A percentile compares a stretch with the other conserved stretches of the same genome.
Conservation (phyloP, 768 basidiomycete genomes). For the Mycena indigotica region DNA sequence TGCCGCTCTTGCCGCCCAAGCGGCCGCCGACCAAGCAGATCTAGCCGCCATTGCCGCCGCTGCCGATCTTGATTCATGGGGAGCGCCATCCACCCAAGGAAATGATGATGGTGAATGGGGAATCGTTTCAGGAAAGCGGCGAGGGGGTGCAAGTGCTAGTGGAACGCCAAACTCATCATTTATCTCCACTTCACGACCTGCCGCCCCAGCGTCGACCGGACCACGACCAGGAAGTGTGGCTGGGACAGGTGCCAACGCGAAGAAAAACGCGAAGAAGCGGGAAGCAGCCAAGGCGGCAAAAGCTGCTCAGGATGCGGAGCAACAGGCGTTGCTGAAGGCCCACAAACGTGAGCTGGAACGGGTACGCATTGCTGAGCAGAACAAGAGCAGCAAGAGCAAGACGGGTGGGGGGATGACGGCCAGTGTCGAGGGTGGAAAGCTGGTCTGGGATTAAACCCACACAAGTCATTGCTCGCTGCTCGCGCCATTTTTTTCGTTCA, state of each 20-base stretch:
- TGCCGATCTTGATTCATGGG: conserved; percentile 1
- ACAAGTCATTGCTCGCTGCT: too few species aligned
- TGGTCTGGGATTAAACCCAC: conserved; percentile 64
- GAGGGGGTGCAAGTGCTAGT: conserved; percentile 29
- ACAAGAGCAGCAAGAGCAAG: conserved; percentile 33
- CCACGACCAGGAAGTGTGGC: background rate
- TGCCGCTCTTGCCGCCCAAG: conserved; percentile 7
- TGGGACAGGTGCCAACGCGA: conserved; percentile 19
- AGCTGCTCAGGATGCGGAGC: conserved; percentile 53
- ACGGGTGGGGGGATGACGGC: conserved; percentile 65
- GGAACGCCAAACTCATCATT: conserved; percentile 7
- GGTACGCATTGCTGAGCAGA: conserved; percentile 52
- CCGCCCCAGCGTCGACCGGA: background rate
- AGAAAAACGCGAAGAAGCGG: conserved; percentile 58
- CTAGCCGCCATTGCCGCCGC: conserved; percentile 1
- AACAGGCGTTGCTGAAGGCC: conserved; percentile 45
- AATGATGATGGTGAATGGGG: conserved; percentile 83
- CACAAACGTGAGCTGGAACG: conserved; percentile 66
- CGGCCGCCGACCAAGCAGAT: conserved; percentile 13
- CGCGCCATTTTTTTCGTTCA: background rate
- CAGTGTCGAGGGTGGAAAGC: conserved; percentile 56
- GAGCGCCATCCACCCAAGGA: conserved; percentile 55
- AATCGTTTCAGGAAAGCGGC: conserved; percentile 59
- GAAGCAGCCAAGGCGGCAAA: conserved; percentile 62
- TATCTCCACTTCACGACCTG: background rate